These are phyloP conservation scores for Jacaranda mimosifolia DNA, from an alignment of 257 asterid genomes.

Conservation along the genomic window DNA sequence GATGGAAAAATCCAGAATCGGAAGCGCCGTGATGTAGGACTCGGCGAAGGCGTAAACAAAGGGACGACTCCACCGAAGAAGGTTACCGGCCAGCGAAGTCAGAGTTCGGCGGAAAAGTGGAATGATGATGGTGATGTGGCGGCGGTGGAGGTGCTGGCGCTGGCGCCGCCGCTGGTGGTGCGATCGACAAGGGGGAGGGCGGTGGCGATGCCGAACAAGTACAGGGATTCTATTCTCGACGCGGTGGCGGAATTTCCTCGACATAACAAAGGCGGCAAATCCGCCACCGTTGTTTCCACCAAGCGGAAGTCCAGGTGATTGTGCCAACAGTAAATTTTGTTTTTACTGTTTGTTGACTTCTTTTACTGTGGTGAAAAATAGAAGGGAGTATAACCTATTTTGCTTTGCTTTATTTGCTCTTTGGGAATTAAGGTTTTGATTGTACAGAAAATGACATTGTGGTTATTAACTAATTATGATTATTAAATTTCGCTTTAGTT, in stretches of 20 bases:
- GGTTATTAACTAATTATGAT: slow-evolving; percentile 16
- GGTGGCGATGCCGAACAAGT: slow-evolving; percentile 56
- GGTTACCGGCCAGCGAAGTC: slow-evolving; percentile 23
- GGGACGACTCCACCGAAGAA: slow-evolving; percentile 33
- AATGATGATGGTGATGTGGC: neutral
- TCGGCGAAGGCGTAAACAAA: slow-evolving; percentile 6
- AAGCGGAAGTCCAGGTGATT: slow-evolving; percentile 52
- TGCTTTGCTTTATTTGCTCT: neutral
- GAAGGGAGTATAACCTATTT: neutral
- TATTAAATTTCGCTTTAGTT: neutral
- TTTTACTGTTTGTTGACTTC: neutral
- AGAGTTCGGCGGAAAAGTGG: slow-evolving; percentile 25
- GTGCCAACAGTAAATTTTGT: slow-evolving; percentile 14
- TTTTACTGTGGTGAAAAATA: slow-evolving; percentile 36
- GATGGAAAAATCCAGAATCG: slow-evolving; percentile 12
- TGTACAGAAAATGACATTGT: slow-evolving; percentile 32
- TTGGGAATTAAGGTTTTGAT: neutral
- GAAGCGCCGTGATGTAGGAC: slow-evolving; percentile 23
- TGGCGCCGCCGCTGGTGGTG: slow-evolving; percentile 38
- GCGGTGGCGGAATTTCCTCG: slow-evolving; percentile 38
- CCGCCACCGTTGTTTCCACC: slow-evolving; percentile 40
- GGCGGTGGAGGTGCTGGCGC: slow-evolving; percentile 1
- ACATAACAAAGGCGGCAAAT: slow-evolving; percentile 39
- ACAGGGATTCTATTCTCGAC: slow-evolving; percentile 45
- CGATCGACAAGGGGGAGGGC: slow-evolving; percentile 52